phyloP scores from a whole-genome alignment of 2,329 filamentous ascomycete genomes.

The Stromatinia cepivora region DNA sequence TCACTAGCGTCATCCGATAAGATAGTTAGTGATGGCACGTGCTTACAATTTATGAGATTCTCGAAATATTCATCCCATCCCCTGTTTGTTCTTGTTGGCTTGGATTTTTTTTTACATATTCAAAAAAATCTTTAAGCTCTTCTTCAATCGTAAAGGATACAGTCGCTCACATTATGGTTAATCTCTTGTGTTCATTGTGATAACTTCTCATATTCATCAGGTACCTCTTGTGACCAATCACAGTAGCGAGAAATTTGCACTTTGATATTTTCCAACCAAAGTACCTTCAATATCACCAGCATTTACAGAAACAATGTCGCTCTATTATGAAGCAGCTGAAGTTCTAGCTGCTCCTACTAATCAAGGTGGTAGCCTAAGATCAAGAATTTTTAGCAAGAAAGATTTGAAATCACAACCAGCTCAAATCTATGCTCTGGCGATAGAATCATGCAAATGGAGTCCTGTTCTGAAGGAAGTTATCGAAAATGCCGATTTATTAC shows the following conservation, averaged over 20 bases:
- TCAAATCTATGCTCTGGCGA: conserved; percentile 83
- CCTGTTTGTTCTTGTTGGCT: neutral
- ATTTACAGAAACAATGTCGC: conserved; percentile 64
- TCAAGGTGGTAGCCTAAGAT: conserved; percentile 82
- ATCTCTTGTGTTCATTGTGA: neutral
- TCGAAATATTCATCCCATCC: neutral
- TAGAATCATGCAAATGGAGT: conserved; percentile 91
- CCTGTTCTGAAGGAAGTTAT: conserved; percentile 83
- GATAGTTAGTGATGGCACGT: conserved; percentile 22
- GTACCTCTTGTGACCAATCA: conserved; percentile 13
- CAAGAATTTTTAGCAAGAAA: conserved; percentile 75
- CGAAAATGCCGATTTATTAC: conserved; percentile 73
- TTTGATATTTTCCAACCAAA: conserved; percentile 18
- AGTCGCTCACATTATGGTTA: neutral
- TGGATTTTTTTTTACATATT: neutral
- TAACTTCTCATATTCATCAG: neutral
- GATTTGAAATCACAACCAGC: conserved; percentile 73
- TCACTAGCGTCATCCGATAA: conserved; percentile 23
- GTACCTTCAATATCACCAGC: conserved; percentile 1
- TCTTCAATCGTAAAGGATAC: neutral
- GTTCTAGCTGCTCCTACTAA: conserved; percentile 65
- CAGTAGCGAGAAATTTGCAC: conserved; percentile 12
- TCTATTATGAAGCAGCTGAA: conserved; percentile 88
- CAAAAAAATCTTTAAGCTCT: neutral
- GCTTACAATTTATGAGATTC: neutral